phyloP scores from a whole-genome alignment of 2,329 filamentous ascomycete genomes.

The Hymenoscyphus infarciens region DNA sequence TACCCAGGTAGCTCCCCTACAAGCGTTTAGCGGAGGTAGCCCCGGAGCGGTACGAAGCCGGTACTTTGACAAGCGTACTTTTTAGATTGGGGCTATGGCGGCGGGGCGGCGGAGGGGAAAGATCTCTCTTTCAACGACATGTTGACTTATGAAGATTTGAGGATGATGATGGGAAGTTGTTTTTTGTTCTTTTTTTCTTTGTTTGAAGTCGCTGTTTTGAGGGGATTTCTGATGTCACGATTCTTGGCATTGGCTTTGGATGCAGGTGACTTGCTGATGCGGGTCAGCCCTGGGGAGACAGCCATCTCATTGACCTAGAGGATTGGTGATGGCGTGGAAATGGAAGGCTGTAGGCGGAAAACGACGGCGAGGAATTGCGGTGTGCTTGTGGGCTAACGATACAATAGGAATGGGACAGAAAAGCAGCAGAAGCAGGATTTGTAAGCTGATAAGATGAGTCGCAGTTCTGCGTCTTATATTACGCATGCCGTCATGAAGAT shows the following conservation, averaged over 20 bases:
- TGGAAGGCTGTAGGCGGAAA: neutral
- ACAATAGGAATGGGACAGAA: neutral
- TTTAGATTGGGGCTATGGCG: neutral
- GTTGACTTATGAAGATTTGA: neutral
- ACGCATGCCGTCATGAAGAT: neutral
- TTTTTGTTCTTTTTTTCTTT: neutral
- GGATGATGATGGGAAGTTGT: neutral
- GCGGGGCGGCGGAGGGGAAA: neutral
- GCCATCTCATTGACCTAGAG: too few relatives aligned
- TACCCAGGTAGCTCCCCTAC: too few relatives aligned
- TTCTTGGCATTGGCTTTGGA: neutral
- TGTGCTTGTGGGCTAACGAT: neutral
- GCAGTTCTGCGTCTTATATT: neutral
- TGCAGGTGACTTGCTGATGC: neutral
- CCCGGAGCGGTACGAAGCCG: neutral
- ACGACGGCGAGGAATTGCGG: neutral
- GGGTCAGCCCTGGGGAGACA: neutral
- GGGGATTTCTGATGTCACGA: neutral
- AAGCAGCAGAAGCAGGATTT: neutral
- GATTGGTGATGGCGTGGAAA: neutral
- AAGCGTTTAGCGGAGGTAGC: too few relatives aligned
- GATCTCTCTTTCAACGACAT: constrained; percentile 2
- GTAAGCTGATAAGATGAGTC: neutral
- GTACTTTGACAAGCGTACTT: neutral
- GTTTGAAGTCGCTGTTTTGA: neutral